phyloP scores from a whole-genome alignment of 2,329 filamentous ascomycete species.

The Neofusicoccum ribis region DNA sequence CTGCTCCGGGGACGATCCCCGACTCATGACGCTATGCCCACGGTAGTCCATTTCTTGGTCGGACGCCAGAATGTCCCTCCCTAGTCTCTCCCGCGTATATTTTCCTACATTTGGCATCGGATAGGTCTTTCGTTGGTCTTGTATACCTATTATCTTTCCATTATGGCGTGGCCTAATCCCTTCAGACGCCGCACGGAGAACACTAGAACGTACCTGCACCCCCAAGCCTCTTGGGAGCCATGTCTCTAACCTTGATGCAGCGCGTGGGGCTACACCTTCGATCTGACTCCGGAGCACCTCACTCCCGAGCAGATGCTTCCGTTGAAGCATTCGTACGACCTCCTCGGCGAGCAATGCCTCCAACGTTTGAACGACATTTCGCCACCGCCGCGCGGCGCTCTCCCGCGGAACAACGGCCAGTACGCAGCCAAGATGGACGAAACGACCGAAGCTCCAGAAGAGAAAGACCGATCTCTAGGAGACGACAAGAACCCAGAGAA shows the following conservation, averaged over 20 bases:
- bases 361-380: conserved; percentile 64
- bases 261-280: conserved; percentile 67
- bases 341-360: conserved; percentile 65
- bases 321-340: conserved; percentile 68
- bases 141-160: background rate
- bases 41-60: background rate
- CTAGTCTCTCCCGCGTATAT: background rate
- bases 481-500: conserved; percentile 13
- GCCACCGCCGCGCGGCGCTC: conserved; percentile 43
- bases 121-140: background rate
- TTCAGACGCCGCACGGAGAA: conserved; percentile 45
- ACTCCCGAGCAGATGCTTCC: conserved; percentile 60
- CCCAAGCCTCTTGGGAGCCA: background rate
- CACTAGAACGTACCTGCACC: conserved; percentile 37
- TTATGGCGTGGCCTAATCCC: conserved; percentile 47
- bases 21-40: conserved; percentile 11
- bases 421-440: conserved; percentile 30
- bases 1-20: background rate
- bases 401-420: conserved; percentile 41
- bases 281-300: conserved; percentile 66
- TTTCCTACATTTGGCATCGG: background rate
- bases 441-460: conserved; percentile 22
- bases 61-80: background rate
- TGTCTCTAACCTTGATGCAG: conserved; percentile 28
- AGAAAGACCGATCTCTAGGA: conserved; percentile 18